Conservation (phyloP, 169 alveolate genomes). For the Plasmodium falciparum region DNA sequence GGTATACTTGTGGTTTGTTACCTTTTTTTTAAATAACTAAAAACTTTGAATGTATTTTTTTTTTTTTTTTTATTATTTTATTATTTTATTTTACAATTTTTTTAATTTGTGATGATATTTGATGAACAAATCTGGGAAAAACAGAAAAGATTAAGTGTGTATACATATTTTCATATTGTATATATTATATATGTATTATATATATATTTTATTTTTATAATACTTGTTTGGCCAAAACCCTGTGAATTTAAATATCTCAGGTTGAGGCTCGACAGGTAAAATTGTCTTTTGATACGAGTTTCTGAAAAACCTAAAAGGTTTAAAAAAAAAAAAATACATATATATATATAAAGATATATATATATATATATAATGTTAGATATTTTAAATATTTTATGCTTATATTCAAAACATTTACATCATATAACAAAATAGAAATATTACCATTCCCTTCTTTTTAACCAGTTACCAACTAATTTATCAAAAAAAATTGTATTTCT, state of each 20-base stretch:
- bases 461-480: slow-evolving; percentile 86
- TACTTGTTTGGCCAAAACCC: slow-evolving; percentile 86
- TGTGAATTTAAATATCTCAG: slow-evolving; percentile 75
- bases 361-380: background rate
- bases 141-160: background rate
- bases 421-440: background rate
- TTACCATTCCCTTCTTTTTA: slow-evolving; percentile 84
- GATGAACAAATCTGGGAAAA: slow-evolving; percentile 49
- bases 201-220: background rate
- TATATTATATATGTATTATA: background rate
- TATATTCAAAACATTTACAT: too few species aligned
- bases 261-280: slow-evolving; percentile 56
- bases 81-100: slow-evolving; percentile 40
- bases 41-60: too few species aligned
- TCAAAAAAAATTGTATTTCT: slow-evolving; percentile 86
- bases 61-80: background rate
- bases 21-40: too few species aligned
- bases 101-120: slow-evolving; percentile 47
- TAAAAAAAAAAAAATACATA: background rate
- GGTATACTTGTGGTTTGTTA: too few species aligned
- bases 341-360: background rate
- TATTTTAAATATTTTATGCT: background rate
- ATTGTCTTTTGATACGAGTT: slow-evolving; percentile 34
- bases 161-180: background rate
- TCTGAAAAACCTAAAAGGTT: slow-evolving; percentile 42